phyloP scores from a whole-genome alignment of 1,284 basidiomycete species.

The Xanthoconium separans region DNA sequence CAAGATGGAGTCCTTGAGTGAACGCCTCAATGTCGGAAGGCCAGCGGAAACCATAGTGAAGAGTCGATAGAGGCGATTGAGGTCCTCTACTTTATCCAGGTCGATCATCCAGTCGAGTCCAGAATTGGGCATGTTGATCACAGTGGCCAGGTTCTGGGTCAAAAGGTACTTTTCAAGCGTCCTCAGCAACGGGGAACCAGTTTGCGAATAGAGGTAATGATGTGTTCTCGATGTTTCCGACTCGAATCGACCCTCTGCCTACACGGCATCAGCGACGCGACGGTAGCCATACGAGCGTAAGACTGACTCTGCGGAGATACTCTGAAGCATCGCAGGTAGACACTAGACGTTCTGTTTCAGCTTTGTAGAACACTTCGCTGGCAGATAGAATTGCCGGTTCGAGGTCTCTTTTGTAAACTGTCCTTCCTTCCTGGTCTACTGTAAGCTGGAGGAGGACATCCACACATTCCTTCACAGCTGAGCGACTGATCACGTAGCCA shows the following conservation, averaged over 20 bases:
- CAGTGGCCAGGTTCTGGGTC: slow-evolving; percentile 69
- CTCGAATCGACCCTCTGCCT: slow-evolving; percentile 84
- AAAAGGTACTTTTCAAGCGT: slow-evolving; percentile 83
- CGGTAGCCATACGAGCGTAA: background rate
- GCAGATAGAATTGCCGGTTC: slow-evolving; percentile 83
- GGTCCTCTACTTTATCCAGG: slow-evolving; percentile 72
- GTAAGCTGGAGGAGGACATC: slow-evolving; percentile 80
- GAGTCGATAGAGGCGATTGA: slow-evolving; percentile 80
- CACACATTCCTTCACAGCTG: slow-evolving; percentile 86
- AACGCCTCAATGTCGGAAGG: slow-evolving; percentile 61
- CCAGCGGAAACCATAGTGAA: slow-evolving; percentile 75
- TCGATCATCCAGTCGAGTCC: slow-evolving; percentile 92
- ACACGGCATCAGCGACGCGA: slow-evolving; percentile 17
- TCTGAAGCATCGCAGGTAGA: slow-evolving; percentile 78
- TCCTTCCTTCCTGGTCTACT: slow-evolving; percentile 48
- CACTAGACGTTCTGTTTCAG: slow-evolving; percentile 73
- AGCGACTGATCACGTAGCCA: slow-evolving; percentile 89
- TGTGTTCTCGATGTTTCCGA: slow-evolving; percentile 88
- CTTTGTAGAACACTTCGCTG: slow-evolving; percentile 78
- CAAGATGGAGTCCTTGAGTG: slow-evolving; percentile 76
- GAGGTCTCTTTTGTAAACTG: slow-evolving; percentile 84
- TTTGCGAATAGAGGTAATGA: slow-evolving; percentile 84
- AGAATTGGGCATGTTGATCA: slow-evolving; percentile 82
- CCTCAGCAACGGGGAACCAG: slow-evolving; percentile 65
- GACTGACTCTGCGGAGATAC: slow-evolving; percentile 76